phyloP scores from a whole-genome alignment of 345 rosid species.

The Syzygium oleosum region DNA sequence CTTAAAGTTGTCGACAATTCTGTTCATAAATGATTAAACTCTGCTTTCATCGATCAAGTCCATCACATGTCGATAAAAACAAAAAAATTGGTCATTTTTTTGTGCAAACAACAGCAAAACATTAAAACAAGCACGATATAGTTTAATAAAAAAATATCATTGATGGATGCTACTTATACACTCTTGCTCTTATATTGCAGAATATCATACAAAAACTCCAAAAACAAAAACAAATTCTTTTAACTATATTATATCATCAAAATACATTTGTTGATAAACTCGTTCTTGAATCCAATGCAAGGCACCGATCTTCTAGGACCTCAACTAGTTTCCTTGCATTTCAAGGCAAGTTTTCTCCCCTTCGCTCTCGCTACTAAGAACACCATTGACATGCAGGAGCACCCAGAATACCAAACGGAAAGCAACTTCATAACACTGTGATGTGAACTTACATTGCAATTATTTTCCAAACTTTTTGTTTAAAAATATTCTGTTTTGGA shows the following conservation, averaged over 20 bases:
- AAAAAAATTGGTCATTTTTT: no score
- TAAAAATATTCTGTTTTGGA: background rate
- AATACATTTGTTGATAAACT: background rate
- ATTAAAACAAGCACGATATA: background rate
- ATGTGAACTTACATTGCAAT: background rate
- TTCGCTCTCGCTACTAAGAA: background rate
- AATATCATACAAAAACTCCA: background rate
- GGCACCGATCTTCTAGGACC: background rate
- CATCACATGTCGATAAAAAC: no score
- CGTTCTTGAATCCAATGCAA: background rate
- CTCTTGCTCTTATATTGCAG: background rate
- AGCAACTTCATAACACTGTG: background rate
- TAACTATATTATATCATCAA: background rate
- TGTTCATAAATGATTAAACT: no score
- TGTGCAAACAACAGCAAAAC: background rate
- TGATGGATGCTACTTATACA: background rate
- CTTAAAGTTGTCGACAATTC: no score
- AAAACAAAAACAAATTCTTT: background rate
- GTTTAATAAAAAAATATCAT: background rate
- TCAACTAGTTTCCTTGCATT: background rate
- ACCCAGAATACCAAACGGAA: background rate
- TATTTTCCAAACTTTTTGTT: background rate
- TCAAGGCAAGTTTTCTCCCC: background rate
- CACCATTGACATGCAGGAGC: background rate
- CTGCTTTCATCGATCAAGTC: no score